Evolutionary conservation across 2,329 filamentous ascomycete genomes (phyloP), one percentile per base, ranked within the genome.

Genomic region (Nigrospora sphaerica): DNA sequence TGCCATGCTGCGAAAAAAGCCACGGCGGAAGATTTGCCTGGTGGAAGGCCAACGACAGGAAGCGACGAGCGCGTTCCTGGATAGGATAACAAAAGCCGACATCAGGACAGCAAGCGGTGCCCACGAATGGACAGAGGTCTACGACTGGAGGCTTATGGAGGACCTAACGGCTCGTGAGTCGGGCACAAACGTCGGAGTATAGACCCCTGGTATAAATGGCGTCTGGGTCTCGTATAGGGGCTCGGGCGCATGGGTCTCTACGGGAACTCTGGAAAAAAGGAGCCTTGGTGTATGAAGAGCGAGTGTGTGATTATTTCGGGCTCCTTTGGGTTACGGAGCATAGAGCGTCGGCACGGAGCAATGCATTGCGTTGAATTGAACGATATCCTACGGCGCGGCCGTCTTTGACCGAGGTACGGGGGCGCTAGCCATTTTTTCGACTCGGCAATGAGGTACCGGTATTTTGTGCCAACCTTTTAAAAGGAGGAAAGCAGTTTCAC

Each of bases 101-200:
- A 39, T 64, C 12, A 51, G 45, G 18, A 54, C 53, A 11, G 55
- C 55, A 3, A 53, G 56, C 3, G 61, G 62, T 5, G 52, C 53
- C 28, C 57, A 64, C 6, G 62, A 64, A 11, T 69, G 64, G 61
- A 63, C 73, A 2, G 60, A 62, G 6, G 62, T 74, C 2, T 73
- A 72, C 45, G 72, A 77, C 52, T 77, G 73, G 72, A 62, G 69
- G 5, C 55, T 74, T 6, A 48, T 77, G 40, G 61, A 65, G 32
- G 62, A 68, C 17, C 54, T 77, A 11, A 61, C 60, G 3, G 65
- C 65, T 32, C 47, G 63, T 38, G 73, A 77, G 46, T 61, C 63
- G 38, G 57, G 64, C 5, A 28, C 52, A 52, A 16, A 63, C 40
- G 56, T 60, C 39, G 63, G 63, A 16, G 68, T 59, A 42, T 53